Conservation (phyloP, 805 yeast genomes). For the Candida alai region DNA sequence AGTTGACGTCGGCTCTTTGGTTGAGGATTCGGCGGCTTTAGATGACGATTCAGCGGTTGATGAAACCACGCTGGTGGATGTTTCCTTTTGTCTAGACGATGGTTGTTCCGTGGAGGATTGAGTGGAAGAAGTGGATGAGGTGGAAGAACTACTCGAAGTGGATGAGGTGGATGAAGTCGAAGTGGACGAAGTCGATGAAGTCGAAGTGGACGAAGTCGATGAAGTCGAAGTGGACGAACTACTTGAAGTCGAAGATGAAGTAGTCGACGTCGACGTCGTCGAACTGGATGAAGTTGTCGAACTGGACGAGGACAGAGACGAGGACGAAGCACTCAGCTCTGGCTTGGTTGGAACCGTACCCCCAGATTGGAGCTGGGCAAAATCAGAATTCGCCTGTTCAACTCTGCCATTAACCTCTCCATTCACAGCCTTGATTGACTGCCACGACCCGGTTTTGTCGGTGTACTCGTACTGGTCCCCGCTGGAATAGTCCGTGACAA, state of each 20-base stretch:
- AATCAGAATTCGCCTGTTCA: constrained; percentile 34
- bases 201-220: constrained; percentile 8
- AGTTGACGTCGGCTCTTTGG: neutral
- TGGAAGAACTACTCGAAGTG: neutral
- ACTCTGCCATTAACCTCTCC: constrained; percentile 63
- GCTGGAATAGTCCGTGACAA: constrained; percentile 66
- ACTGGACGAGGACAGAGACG: constrained; percentile 3
- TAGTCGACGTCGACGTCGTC: constrained; percentile 5
- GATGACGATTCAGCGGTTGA: constrained; percentile 5
- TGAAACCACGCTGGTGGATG: constrained; percentile 1
- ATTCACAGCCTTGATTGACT: constrained; percentile 51
- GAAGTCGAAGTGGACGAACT: constrained; percentile 4
- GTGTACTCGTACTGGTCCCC: constrained; percentile 56
- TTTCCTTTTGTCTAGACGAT: too few relatives aligned
- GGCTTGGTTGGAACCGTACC: constrained; percentile 20
- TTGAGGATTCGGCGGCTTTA: neutral
- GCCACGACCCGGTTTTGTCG: constrained; percentile 56
- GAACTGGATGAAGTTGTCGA: constrained; percentile 10
- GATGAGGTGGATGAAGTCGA: constrained; percentile 2
- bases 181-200: constrained; percentile 6
- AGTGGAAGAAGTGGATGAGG: constrained; percentile 1
- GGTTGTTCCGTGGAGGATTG: constrained; percentile 2
- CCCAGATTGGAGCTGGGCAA: constrained; percentile 30
- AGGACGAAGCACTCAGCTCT: neutral
- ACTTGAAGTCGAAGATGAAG: constrained; percentile 5